Base-by-base conservation (phyloP, 2,329 filamentous ascomycete genomes). In the Aspergillus felis region DNA sequence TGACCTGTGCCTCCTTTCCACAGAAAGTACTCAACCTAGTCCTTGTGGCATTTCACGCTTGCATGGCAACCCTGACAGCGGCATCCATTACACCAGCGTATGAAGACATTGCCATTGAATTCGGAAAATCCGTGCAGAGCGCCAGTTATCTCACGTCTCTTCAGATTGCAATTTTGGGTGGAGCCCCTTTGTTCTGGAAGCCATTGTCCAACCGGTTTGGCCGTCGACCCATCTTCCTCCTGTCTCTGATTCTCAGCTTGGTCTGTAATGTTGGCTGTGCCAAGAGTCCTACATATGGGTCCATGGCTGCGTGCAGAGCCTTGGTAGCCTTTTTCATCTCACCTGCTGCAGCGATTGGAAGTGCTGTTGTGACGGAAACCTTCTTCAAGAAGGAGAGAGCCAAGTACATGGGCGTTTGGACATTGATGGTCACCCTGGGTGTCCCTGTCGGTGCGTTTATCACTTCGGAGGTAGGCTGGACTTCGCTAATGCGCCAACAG, bases 391-490 rank as follows among this genome's bases (percentile, higher is more conserved):
- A 78, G 29, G 79, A 85, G 50, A 71, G 82, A 25, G 82, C 76
- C 4, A 76, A 74, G 51, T 83, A 80, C 52, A 84, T 85, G 78
- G 83, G 83, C 27, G 71, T 84, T 2, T 85, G 83, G 83, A 84
- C 82, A 50, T 68, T 75, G 55, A 73, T 83, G 67, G 68, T 82
- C 14, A 82, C 81, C 0, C 56, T 83, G 10, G 81, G 80, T 35
- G 75, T 80, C 14, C 79, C 79, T 1, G 64, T 73, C 28, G 71
- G 70, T 2, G 32, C 32, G 32, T 17, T 35, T 17, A 38, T 38
- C 32, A 35, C 2, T 38, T 17, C 3, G 32, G 14, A 17, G 17
- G 14, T 38, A 38, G 32, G 3, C 5, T 17, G 14, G 14, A 14
- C 32, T 8, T 38, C 5, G 14, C 14, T 38, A 38, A 38, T 38